Percentiles rank a stretch among this genome's conserved stretches.
Evolutionary conservation across 495 filamentous ascomycete genomes (phyloP).

Genomic region (Tuber melanosporum): DNA sequence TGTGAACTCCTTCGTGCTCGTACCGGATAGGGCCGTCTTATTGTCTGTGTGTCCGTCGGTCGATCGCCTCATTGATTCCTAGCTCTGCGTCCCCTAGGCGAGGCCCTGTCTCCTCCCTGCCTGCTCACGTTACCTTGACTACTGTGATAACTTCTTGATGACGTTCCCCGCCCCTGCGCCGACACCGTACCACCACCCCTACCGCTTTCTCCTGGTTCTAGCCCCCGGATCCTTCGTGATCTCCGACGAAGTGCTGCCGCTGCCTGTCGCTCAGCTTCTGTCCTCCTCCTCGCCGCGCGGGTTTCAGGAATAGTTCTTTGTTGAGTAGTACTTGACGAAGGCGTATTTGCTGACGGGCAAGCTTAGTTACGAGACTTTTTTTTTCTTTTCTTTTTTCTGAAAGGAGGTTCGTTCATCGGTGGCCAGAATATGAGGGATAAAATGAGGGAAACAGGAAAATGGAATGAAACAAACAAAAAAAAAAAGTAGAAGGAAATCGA

Average conservation of each 20-base stretch:
- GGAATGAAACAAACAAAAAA: neutral
- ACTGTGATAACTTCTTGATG: constrained; percentile 1
- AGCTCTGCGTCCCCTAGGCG: neutral
- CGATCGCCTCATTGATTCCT: neutral
- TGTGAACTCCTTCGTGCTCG: neutral
- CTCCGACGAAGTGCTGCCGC: neutral
- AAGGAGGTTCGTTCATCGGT: neutral
- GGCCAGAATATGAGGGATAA: neutral
- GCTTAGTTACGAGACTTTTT: constrained; percentile 25
- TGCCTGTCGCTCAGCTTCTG: neutral
- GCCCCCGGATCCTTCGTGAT: neutral
- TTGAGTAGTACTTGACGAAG: constrained; percentile 11
- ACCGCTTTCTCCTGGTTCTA: neutral
- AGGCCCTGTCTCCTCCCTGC: neutral
- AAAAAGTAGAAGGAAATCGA: constrained; percentile 7
- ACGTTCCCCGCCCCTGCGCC: neutral
- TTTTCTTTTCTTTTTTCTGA: neutral
- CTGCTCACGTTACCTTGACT: constrained; percentile 6
- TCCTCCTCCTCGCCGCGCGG: constrained; percentile 9
- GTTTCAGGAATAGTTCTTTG: constrained; percentile 15
- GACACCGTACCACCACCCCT: neutral
- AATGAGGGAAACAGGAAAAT: neutral
- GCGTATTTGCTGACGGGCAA: constrained; percentile 19
- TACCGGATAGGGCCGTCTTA: neutral
- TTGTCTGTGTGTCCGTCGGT: neutral